phyloP scores from a whole-genome alignment of 202 grass and related monocot genomes.

The Zizania palustris region DNA sequence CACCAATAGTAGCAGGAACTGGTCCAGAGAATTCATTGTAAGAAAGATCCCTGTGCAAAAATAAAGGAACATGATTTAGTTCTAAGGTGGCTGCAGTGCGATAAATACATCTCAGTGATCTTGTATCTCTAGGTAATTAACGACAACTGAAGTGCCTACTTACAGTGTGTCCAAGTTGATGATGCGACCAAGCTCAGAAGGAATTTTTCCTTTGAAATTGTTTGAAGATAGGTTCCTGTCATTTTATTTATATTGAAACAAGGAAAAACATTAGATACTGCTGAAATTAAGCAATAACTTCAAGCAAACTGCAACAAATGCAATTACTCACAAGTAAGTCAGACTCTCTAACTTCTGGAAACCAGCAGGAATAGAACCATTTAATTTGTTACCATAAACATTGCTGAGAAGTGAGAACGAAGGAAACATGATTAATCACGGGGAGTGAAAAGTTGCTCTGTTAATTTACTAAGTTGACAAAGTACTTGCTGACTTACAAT shows the following conservation, averaged over 20 bases:
- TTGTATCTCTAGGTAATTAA: slow-evolving; percentile 26
- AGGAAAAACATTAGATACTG: background rate
- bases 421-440: slow-evolving; percentile 14
- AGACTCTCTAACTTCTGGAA: slow-evolving; percentile 85
- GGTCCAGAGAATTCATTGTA: slow-evolving; percentile 82
- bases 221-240: slow-evolving; percentile 93
- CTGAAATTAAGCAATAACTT: slow-evolving; percentile 13
- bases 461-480: background rate
- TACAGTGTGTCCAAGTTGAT: slow-evolving; percentile 98
- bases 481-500: slow-evolving; percentile 64
- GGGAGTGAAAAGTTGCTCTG: slow-evolving; percentile 19
- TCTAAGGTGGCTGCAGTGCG: background rate
- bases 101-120: background rate
- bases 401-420: slow-evolving; percentile 66
- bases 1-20: slow-evolving; percentile 80
- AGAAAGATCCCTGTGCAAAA: slow-evolving; percentile 82
- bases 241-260: slow-evolving; percentile 26
- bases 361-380: slow-evolving; percentile 78
- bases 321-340: slow-evolving; percentile 84
- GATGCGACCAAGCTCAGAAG: slow-evolving; percentile 81
- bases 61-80: slow-evolving; percentile 18
- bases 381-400: slow-evolving; percentile 89
- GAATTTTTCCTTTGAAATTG: slow-evolving; percentile 86
- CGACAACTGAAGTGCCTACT: slow-evolving; percentile 43
- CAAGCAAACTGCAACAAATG: slow-evolving; percentile 14